phyloP scores from a whole-genome alignment of 257 asterid species.

The Solanum chaucha region DNA sequence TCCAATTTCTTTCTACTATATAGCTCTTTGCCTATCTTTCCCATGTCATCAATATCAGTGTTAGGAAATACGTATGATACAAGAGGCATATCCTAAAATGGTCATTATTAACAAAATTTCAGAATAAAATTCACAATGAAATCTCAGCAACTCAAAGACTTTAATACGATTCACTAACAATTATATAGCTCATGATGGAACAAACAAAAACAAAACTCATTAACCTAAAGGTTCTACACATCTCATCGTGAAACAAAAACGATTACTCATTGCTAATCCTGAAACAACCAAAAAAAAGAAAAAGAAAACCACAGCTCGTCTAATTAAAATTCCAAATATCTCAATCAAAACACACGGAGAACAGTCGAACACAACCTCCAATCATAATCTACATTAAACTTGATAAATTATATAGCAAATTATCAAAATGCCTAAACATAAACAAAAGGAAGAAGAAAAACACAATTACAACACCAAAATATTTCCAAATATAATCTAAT shows the following conservation, averaged over 20 bases:
- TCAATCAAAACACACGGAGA: neutral
- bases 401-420: neutral
- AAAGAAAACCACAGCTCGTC: neutral
- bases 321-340: neutral
- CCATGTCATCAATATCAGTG: neutral
- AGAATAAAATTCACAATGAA: neutral
- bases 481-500: neutral
- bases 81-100: neutral
- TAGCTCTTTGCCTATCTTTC: neutral
- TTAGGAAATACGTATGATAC: neutral
- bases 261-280: neutral
- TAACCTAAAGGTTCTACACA: neutral
- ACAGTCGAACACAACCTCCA: neutral
- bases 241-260: neutral
- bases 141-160: neutral
- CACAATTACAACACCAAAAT: neutral
- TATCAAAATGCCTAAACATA: neutral
- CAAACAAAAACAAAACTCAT: neutral
- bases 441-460: neutral
- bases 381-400: neutral
- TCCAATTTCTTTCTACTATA: neutral
- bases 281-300: neutral
- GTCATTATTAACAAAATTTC: neutral
- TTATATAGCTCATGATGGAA: neutral
- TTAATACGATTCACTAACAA: too few species aligned